phyloP scores from a whole-genome alignment of 1,284 basidiomycete species.

The Leccinum insigne region DNA sequence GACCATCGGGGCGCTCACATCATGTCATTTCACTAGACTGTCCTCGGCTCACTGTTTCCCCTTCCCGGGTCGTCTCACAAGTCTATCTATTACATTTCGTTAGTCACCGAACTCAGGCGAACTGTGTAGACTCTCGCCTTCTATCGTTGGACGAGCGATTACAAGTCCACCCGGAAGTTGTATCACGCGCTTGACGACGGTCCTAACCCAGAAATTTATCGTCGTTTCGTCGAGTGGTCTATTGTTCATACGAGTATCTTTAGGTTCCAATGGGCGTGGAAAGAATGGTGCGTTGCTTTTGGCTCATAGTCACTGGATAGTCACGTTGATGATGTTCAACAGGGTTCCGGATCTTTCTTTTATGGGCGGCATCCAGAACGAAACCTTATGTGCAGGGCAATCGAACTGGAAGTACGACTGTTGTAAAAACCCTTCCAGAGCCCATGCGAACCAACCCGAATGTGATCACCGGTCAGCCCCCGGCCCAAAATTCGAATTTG shows the following conservation, averaged over 20 bases:
- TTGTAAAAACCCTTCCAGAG: slow-evolving; percentile 93
- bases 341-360: slow-evolving; percentile 82
- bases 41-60: slow-evolving; percentile 75
- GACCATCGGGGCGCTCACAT: background rate
- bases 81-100: slow-evolving; percentile 65
- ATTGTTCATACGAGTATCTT: slow-evolving; percentile 97
- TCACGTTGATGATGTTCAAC: slow-evolving; percentile 4
- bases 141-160: slow-evolving; percentile 93
- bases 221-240: slow-evolving; percentile 94
- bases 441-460: slow-evolving; percentile 62
- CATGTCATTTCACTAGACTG: slow-evolving; percentile 45
- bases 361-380: slow-evolving; percentile 71
- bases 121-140: slow-evolving; percentile 83
- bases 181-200: slow-evolving; percentile 79
- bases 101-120: slow-evolving; percentile 80
- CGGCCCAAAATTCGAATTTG: slow-evolving; percentile 85
- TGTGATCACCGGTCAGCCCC: slow-evolving; percentile 73
- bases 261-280: slow-evolving; percentile 97
- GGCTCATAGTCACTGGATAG: background rate
- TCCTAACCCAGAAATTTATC: slow-evolving; percentile 82
- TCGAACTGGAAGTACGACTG: slow-evolving; percentile 91
- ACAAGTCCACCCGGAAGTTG: slow-evolving; percentile 77
- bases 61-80: slow-evolving; percentile 54
- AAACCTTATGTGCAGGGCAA: slow-evolving; percentile 83
- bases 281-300: slow-evolving; percentile 80